A percentile compares a stretch with the other conserved stretches of the same genome.
These are phyloP conservation scores for Chaetomidium leptoderma DNA, from an alignment of 495 filamentous ascomycete genomes.

Conservation along the genomic window DNA sequence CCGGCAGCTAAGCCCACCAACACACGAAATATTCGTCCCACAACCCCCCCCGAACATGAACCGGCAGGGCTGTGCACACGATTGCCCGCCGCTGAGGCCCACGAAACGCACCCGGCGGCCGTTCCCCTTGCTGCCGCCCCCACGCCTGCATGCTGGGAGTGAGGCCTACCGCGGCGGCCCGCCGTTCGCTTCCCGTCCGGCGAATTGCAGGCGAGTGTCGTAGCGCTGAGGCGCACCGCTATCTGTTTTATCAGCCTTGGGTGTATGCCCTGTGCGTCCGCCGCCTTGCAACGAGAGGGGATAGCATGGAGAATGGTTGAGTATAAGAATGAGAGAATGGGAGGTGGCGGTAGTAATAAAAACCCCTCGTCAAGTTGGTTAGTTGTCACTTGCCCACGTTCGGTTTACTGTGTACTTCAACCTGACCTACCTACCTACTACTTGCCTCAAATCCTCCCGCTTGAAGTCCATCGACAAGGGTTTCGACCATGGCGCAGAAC, in stretches of 20 bases:
- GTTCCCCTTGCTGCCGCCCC: no score
- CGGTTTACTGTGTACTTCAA: background rate
- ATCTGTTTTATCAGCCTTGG: background rate
- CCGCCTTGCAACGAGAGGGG: background rate
- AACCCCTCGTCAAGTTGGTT: no score
- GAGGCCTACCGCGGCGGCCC: slow-evolving; percentile 2
- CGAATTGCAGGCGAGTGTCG: background rate
- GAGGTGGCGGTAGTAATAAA: no score
- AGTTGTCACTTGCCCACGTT: background rate
- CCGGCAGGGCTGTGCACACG: no score
- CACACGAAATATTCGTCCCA: no score
- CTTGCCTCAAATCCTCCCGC: background rate
- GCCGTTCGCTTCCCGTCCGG: background rate
- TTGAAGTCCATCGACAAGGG: no score
- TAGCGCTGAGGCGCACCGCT: background rate
- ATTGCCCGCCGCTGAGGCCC: no score
- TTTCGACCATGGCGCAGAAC: background rate
- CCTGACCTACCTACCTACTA: background rate
- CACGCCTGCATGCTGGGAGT: no score
- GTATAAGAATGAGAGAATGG: background rate
- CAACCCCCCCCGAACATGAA: no score
- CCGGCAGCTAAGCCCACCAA: no score
- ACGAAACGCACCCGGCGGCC: no score
- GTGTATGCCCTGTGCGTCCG: background rate
- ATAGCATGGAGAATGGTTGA: background rate